Evolutionary conservation across 345 rosid species (phyloP).

Genomic region (Populus euphratica): DNA sequence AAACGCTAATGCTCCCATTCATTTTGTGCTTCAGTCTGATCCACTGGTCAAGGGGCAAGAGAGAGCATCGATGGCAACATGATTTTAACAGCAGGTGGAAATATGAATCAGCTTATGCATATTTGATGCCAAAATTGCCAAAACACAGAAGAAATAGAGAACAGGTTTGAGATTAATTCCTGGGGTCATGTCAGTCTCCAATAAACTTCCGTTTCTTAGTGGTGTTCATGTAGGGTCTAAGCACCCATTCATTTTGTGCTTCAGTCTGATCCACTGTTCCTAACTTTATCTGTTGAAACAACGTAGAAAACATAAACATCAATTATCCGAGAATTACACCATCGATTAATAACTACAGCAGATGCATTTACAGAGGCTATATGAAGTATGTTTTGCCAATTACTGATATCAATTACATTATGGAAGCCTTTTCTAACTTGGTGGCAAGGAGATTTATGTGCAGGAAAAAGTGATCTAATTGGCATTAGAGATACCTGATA

Average conservation of each 20-base stretch:
- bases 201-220: slow-evolving; percentile 58
- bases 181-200: slow-evolving; percentile 45
- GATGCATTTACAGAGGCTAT: neutral
- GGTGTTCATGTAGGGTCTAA: slow-evolving; percentile 85
- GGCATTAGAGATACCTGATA: slow-evolving; percentile 55
- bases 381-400: neutral
- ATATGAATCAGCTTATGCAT: neutral
- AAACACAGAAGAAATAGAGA: neutral
- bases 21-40: no score
- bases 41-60: no score
- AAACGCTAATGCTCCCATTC: no score
- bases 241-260: slow-evolving; percentile 77
- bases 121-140: neutral
- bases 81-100: neutral
- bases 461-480: neutral
- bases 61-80: neutral
- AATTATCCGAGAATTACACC: neutral
- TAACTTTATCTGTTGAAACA: slow-evolving; percentile 54
- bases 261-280: slow-evolving; percentile 86
- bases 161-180: neutral
- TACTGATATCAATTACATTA: neutral
- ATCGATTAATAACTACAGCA: neutral
- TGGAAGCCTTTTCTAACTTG: neutral
- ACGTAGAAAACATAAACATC: neutral
- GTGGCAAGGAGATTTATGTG: neutral